Evolutionary conservation across 495 filamentous ascomycete genomes (phyloP).

Genomic region (Umbilicaria muhlenbergii): DNA sequence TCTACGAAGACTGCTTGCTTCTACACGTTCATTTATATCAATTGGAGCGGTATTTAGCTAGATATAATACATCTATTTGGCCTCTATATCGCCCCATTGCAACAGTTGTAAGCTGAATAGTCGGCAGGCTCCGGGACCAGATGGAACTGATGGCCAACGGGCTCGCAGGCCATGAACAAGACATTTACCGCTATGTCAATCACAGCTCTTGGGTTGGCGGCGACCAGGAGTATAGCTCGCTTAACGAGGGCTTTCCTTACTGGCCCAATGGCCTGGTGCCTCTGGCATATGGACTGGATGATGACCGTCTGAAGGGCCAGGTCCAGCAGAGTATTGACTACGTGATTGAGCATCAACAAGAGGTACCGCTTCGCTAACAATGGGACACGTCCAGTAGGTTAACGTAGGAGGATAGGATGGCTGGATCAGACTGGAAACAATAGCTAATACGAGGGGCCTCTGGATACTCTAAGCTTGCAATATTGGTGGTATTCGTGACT

Average conservation of each 20-base stretch:
- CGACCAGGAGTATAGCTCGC: slow-evolving; percentile 36
- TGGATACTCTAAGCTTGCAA: too few species aligned
- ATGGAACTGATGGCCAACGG: slow-evolving; percentile 34
- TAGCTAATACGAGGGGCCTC: slow-evolving; percentile 7
- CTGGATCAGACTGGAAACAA: slow-evolving; percentile 45
- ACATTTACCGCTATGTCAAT: slow-evolving; percentile 43
- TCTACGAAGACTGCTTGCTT: too few species aligned
- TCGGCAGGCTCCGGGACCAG: slow-evolving; percentile 29
- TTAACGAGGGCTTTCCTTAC: slow-evolving; percentile 47
- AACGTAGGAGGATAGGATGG: slow-evolving; percentile 24
- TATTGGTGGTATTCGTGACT: neutral
- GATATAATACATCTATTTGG: too few species aligned
- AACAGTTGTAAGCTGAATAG: too few species aligned
- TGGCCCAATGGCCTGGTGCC: slow-evolving; percentile 54
- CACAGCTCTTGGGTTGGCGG: slow-evolving; percentile 42
- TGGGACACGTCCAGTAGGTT: too few species aligned
- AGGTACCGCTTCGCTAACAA: neutral
- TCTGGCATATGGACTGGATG: slow-evolving; percentile 40
- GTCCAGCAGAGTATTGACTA: slow-evolving; percentile 30
- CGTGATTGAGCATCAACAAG: slow-evolving; percentile 33
- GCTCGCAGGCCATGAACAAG: slow-evolving; percentile 41
- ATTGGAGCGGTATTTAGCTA: too few species aligned
- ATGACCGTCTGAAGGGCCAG: slow-evolving; percentile 38
- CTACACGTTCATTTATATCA: too few species aligned
- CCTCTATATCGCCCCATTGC: too few species aligned